Evolutionary conservation across 2,329 filamentous ascomycete species (phyloP).

Genomic region (Sporothrix brunneoviolacea): DNA sequence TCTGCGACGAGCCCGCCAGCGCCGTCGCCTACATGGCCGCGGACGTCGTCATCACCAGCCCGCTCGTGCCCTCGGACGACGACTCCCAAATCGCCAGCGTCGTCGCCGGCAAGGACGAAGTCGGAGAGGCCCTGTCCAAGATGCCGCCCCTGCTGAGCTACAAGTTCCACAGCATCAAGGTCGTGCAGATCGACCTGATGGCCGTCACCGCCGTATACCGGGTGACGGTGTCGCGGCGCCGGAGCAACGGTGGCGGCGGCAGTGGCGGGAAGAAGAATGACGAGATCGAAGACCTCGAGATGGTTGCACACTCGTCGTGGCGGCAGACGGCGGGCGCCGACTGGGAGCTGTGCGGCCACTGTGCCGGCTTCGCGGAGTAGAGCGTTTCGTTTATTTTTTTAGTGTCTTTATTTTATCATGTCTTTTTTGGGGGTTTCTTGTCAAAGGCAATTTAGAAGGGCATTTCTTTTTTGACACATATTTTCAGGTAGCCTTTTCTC

Average conservation of each 20-base stretch:
- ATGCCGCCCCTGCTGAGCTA: constrained; percentile 25
- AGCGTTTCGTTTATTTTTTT: too few relatives aligned
- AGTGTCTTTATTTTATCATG: too few relatives aligned
- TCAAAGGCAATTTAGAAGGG: too few relatives aligned
- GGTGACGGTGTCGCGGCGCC: constrained; percentile 22
- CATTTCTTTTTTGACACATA: too few relatives aligned
- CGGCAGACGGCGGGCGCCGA: constrained; percentile 32
- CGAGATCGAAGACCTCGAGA: constrained; percentile 16
- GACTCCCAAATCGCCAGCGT: constrained; percentile 15
- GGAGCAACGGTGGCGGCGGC: background rate
- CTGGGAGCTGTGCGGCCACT: constrained; percentile 23
- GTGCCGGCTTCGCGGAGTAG: constrained; percentile 11
- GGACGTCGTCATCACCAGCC: constrained; percentile 33
- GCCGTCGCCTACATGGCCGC: constrained; percentile 32
- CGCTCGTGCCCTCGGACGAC: constrained; percentile 24
- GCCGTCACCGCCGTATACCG: constrained; percentile 30
- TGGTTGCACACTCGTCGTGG: constrained; percentile 27
- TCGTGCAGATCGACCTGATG: constrained; percentile 34
- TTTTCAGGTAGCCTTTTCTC: too few relatives aligned
- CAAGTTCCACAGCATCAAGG: constrained; percentile 27
- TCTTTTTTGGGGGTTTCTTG: too few relatives aligned
- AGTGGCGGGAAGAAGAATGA: constrained; percentile 18
- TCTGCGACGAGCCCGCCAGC: constrained; percentile 30
- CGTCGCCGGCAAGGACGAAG: constrained; percentile 23
- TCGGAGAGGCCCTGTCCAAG: constrained; percentile 25